A percentile compares a stretch with the other conserved stretches of the same genome.
phyloP scores from a whole-genome alignment of 2,329 filamentous ascomycete genomes.

The Diaporthe batatas region DNA sequence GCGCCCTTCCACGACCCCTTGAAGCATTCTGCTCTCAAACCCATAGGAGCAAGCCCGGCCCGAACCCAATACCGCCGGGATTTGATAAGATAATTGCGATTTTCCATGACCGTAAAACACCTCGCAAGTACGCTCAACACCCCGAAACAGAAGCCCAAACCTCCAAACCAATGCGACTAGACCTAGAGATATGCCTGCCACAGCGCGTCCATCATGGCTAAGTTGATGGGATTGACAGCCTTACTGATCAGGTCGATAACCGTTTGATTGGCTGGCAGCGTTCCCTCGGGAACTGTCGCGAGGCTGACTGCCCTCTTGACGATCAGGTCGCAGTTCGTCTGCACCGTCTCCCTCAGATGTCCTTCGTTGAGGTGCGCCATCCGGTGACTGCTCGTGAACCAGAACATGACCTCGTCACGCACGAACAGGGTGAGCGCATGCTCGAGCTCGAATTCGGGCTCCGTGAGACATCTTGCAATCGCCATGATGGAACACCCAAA shows the following conservation, averaged over 20 bases:
- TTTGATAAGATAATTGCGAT: background rate
- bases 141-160: slow-evolving; percentile 5
- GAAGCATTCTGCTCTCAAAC: background rate
- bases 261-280: slow-evolving; percentile 94
- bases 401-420: slow-evolving; percentile 97
- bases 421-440: slow-evolving; percentile 96
- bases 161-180: background rate
- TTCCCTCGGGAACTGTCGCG: slow-evolving; percentile 81
- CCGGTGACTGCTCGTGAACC: slow-evolving; percentile 87
- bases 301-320: slow-evolving; percentile 91
- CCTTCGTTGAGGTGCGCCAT: slow-evolving; percentile 68
- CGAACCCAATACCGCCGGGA: background rate
- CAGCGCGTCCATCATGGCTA: slow-evolving; percentile 89
- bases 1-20: background rate
- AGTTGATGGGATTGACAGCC: slow-evolving; percentile 90
- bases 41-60: background rate
- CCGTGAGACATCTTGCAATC: slow-evolving; percentile 92
- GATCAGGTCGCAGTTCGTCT: slow-evolving; percentile 85
- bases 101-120: slow-evolving; percentile 23
- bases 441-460: slow-evolving; percentile 91
- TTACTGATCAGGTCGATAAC: slow-evolving; percentile 94
- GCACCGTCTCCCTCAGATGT: slow-evolving; percentile 75
- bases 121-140: slow-evolving; percentile 1
- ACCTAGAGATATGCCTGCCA: slow-evolving; percentile 95
- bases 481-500: slow-evolving; percentile 97